Base-by-base conservation (phyloP, 1,284 basidiomycete genomes). In the Microbotryum violaceum region DNA sequence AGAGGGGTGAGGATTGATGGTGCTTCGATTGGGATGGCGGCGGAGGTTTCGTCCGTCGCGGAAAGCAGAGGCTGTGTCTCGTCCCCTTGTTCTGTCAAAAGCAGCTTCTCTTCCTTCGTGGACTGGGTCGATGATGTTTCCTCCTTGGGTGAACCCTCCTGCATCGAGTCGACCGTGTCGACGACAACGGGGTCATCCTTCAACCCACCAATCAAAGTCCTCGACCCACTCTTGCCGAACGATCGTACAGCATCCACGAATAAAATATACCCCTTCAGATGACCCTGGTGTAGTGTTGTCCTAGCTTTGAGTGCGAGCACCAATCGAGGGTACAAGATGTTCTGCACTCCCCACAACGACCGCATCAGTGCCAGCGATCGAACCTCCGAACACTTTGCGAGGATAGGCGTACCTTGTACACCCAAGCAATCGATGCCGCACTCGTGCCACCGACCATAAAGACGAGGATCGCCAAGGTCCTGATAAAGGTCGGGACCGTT, bases 401-500 rank as follows among this genome's bases (percentile, higher is more conserved):
- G 8, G 31, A 37, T 8, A 18, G 25, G 23, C 57, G 21, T 20
- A 67, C 66, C 54, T 53, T 56, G 63, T 64, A 67, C 9, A 65
- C 47, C 63, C 62, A 67, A 1, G 60, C 61, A 9, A 51, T 47
- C 0, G 53, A 56, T 5, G 60, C 58, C 8, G 29, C 23, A 12
- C 57, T 9, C 2, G 57, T 50, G 21, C 66, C 66, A 4, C 63
- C 66, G 37, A 67, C 8, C 3, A 53, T 18, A 20, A 65, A 57
- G 25, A 65, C 23, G 44, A 58, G 42, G 1, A 49, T 50, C 31
- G 60, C 51, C 9, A 67, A 48, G n/a, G 46, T 10, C 21, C 63
- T 21, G 14, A 67, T 37, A 54, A 67, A 67, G 29, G 23, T 48
- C 3, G 66, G 66, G 4, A 67, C 63, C 6, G 63, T 58, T 18